These are phyloP conservation scores for Pseudovirgaria hyperparasitica DNA, from an alignment of 2,329 filamentous ascomycete species.

Conservation along the genomic window DNA sequence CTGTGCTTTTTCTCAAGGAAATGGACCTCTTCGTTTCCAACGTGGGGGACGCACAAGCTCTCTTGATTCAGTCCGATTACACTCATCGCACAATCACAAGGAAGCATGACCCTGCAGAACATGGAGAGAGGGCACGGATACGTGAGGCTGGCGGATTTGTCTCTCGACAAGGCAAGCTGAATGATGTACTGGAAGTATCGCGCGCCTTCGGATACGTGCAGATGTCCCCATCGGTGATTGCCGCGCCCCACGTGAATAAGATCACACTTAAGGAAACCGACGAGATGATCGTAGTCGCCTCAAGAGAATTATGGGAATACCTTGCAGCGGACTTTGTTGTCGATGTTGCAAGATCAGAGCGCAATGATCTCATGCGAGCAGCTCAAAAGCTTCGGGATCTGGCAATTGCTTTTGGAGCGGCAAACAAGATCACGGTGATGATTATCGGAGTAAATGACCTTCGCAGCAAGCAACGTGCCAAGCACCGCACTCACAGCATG, in stretches of 20 bases:
- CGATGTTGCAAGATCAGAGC: constrained; percentile 78
- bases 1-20: constrained; percentile 77
- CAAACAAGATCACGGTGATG: constrained; percentile 97
- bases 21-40: constrained; percentile 92
- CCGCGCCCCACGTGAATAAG: constrained; percentile 71
- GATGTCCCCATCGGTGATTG: constrained; percentile 83
- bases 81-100: constrained; percentile 70
- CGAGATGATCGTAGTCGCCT: constrained; percentile 86
- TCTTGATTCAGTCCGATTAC: constrained; percentile 83
- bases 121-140: constrained; percentile 72
- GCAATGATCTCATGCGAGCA: constrained; percentile 83
- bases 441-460: constrained; percentile 87
- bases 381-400: constrained; percentile 89
- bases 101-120: constrained; percentile 88
- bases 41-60: constrained; percentile 89
- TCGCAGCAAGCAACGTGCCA: constrained; percentile 68
- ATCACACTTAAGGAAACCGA: constrained; percentile 74
- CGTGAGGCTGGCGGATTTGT: constrained; percentile 93
- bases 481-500: constrained; percentile 69
- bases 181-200: constrained; percentile 83
- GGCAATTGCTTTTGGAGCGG: constrained; percentile 89
- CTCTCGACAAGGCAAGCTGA: constrained; percentile 84
- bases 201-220: constrained; percentile 91
- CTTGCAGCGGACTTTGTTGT: constrained; percentile 81
- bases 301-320: constrained; percentile 90